A percentile compares a stretch with the other conserved stretches of the same genome.
Conservation (phyloP, 1,284 basidiomycete genomes). For the Singerocomus rubriflavus region DNA sequence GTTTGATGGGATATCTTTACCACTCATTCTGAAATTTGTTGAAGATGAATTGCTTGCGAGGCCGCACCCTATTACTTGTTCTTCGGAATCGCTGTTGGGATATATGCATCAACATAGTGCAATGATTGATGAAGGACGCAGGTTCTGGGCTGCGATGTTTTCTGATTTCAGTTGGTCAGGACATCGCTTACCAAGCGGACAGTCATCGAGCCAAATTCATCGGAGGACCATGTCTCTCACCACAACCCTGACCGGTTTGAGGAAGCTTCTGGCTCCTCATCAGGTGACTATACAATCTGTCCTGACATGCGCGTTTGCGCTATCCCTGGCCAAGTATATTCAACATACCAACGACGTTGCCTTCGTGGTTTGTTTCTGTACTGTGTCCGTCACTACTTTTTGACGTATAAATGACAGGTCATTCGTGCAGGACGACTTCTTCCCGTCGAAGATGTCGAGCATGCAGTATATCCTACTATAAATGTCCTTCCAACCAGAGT, state of each 20-base stretch:
- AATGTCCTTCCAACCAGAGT: constrained; percentile 44
- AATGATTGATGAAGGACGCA: constrained; percentile 30
- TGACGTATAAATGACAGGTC: constrained; percentile 31
- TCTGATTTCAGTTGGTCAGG: constrained; percentile 35
- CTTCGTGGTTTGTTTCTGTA: constrained; percentile 41
- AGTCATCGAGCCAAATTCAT: constrained; percentile 17
- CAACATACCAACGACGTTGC: constrained; percentile 36
- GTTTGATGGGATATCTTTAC: constrained; percentile 47
- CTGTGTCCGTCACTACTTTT: neutral
- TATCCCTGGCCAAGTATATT: constrained; percentile 26
- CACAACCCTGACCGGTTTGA: constrained; percentile 31
- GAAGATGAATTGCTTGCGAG: constrained; percentile 34
- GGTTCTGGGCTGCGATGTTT: constrained; percentile 40
- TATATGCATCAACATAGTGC: constrained; percentile 26
- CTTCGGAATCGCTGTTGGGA: constrained; percentile 33
- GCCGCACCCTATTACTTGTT: constrained; percentile 18
- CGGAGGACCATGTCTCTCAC: constrained; percentile 25
- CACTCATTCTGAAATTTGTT: constrained; percentile 39
- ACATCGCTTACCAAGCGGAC: constrained; percentile 14
- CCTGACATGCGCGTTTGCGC: constrained; percentile 42
- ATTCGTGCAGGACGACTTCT: constrained; percentile 48
- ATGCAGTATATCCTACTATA: constrained; percentile 41
- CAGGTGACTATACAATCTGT: constrained; percentile 46
- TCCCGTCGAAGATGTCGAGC: constrained; percentile 39
- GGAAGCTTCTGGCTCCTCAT: constrained; percentile 33